Evolutionary conservation across 2,329 filamentous ascomycete species (phyloP), one percentile per base, ranked within the genome.

Genomic region (Cryphonectria nitschkei): DNA sequence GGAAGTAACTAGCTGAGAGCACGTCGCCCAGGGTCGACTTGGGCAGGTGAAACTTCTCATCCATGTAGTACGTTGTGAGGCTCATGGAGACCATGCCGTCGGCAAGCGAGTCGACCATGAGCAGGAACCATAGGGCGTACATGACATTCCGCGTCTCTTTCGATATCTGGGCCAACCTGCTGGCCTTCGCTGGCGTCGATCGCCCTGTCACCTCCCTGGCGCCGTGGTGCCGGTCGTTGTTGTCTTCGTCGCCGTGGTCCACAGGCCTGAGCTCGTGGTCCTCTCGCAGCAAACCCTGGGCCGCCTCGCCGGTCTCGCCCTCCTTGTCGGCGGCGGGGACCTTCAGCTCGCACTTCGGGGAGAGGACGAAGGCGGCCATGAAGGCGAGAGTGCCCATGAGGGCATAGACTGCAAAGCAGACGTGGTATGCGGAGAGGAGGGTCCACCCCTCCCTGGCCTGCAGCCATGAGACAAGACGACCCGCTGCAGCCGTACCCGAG

Each of bases 71-170:
- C 14, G 84, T 87, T 0, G 87, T 90, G 41, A 89, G 74, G 1
- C 86, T 83, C 74, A 87, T 86, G 3, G 82, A 83, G n/a, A 86
- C 84, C 87, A 92, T 91, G 34, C 89, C 89, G 74, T 91, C 89
- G 19, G 89, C 88, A 13, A 91, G 81, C 2, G 88, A 89, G 78
- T 92, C 90, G 34, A 92, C 81, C 32, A 86, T 84, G 13, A 92
- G 83, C 9, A 92, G 83, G 71, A 90, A 85, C 88, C 89, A 92
- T 3, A 92, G 81, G 66, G 88, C 87, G 78, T 87, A 87, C 85
- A 92, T 90, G 75, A 88, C 83, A 1, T 81, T 83, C 16, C 86
- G 83, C 0, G 89, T 90, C 19, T 85, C 80, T 0, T 80, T 77
- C 0, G 89, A 91, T 67, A 92, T 90, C 72, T 88, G 82, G 1